A percentile compares a stretch with the other conserved stretches of the same genome.
phyloP scores from a whole-genome alignment of 495 filamentous ascomycete species.

The Penicillium robsamsonii region DNA sequence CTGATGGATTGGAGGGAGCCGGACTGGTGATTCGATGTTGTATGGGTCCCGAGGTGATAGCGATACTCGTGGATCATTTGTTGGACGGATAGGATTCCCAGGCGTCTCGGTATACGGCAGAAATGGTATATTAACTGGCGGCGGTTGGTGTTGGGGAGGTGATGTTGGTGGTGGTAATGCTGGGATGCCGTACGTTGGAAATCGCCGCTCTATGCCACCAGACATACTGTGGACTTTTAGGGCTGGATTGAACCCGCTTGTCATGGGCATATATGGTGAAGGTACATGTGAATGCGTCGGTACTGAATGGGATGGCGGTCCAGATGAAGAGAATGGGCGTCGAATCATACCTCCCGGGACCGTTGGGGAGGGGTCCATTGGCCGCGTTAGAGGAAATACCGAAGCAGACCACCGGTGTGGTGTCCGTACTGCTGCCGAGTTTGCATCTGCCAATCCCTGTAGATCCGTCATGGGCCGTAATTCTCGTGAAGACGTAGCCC shows the following conservation, averaged over 20 bases:
- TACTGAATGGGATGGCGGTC: slow-evolving; percentile 29
- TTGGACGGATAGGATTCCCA: slow-evolving; percentile 25
- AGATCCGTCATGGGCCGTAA: slow-evolving; percentile 47
- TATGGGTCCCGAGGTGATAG: slow-evolving; percentile 35
- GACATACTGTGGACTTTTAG: slow-evolving; percentile 27
- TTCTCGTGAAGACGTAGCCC: slow-evolving; percentile 44
- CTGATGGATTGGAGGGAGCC: slow-evolving; percentile 45
- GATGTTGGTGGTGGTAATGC: slow-evolving; percentile 35
- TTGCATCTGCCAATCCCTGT: slow-evolving; percentile 27
- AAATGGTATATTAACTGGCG: slow-evolving; percentile 23
- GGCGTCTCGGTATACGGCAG: slow-evolving; percentile 32
- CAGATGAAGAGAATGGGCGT: slow-evolving; percentile 42
- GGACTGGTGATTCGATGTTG: slow-evolving; percentile 35
- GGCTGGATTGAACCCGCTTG: slow-evolving; percentile 32
- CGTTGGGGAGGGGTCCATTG: slow-evolving; percentile 31
- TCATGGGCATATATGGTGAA: slow-evolving; percentile 29
- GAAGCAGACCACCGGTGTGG: slow-evolving; percentile 40
- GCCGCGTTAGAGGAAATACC: slow-evolving; percentile 36
- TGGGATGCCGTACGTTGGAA: slow-evolving; percentile 30
- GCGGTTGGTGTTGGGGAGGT: slow-evolving; percentile 38
- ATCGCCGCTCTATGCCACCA: slow-evolving; percentile 32
- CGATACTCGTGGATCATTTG: slow-evolving; percentile 27
- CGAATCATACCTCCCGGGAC: slow-evolving; percentile 30
- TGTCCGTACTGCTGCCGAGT: slow-evolving; percentile 20
- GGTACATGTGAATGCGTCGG: slow-evolving; percentile 30